Conservation (phyloP, 2,329 filamentous ascomycete genomes). For the Cyclaneusma minus region DNA sequence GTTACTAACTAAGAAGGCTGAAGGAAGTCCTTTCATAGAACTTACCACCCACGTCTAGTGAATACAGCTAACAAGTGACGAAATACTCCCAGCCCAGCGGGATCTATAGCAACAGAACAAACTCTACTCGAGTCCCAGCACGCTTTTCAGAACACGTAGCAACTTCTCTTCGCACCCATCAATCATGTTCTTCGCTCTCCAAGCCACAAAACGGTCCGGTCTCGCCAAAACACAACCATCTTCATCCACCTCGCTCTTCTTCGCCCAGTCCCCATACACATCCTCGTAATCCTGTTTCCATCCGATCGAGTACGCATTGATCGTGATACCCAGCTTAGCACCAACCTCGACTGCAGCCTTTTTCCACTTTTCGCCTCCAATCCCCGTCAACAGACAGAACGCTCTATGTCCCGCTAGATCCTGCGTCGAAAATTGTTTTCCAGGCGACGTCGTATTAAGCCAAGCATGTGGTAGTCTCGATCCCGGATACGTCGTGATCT, state of each 20-base stretch:
- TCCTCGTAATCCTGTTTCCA: conserved; percentile 44
- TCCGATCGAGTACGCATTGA: conserved; percentile 37
- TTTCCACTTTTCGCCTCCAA: conserved; percentile 40
- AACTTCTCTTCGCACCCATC: conserved; percentile 5
- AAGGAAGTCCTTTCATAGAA: too few species aligned
- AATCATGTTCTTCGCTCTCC: conserved; percentile 21
- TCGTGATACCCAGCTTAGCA: conserved; percentile 24
- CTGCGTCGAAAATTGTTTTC: conserved; percentile 34
- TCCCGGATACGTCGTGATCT: conserved; percentile 40
- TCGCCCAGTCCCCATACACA: conserved; percentile 43
- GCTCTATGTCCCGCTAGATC: conserved; percentile 41
- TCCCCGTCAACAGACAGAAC: conserved; percentile 35
- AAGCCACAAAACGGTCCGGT: conserved; percentile 43
- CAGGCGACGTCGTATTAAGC: conserved; percentile 34
- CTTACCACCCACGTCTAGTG: too few species aligned
- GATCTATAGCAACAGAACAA: too few species aligned
- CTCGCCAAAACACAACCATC: conserved; percentile 40
- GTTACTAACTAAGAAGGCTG: too few species aligned
- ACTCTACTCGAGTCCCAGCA: too few species aligned
- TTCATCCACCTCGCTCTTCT: conserved; percentile 35
- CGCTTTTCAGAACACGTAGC: conserved; percentile 6
- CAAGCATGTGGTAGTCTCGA: conserved; percentile 45
- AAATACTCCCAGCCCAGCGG: too few species aligned
- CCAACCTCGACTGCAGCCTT: conserved; percentile 26
- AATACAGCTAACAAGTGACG: too few species aligned